phyloP scores from a whole-genome alignment of 805 yeast genomes.

The Yarrowia yakushimensis region DNA sequence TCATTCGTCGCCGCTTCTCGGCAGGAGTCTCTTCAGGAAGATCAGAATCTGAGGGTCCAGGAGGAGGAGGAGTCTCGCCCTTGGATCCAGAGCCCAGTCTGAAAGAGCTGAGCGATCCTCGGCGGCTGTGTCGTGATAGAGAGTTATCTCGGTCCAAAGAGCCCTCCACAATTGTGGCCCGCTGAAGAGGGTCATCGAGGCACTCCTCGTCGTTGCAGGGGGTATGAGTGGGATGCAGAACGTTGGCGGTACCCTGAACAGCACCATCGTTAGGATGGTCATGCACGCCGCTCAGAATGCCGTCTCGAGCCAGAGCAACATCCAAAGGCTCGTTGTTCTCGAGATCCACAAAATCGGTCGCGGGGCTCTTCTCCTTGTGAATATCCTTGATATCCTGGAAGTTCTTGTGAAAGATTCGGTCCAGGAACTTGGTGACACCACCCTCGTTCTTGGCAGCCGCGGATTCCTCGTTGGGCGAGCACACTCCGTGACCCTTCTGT shows the following conservation, averaged over 20 bases:
- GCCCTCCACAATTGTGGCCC: constrained; percentile 11
- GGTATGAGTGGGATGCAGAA: constrained; percentile 11
- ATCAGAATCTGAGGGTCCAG: background rate
- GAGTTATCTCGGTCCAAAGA: constrained; percentile 3
- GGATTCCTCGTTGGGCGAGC: constrained; percentile 2
- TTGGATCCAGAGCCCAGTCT: background rate
- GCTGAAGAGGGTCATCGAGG: constrained; percentile 15
- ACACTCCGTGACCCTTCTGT: background rate
- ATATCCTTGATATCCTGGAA: constrained; percentile 12
- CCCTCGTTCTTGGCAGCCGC: background rate
- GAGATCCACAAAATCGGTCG: constrained; percentile 13
- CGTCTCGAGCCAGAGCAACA: constrained; percentile 9
- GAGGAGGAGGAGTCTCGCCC: background rate
- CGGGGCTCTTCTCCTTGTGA: constrained; percentile 16
- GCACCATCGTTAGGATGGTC: constrained; percentile 1
- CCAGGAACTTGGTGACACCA: background rate
- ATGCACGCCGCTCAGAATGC: background rate
- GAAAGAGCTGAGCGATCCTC: constrained; percentile 9
- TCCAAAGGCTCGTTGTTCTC: constrained; percentile 21
- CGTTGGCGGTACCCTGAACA: background rate
- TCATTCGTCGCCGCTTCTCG: constrained; percentile 19
- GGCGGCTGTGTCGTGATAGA: constrained; percentile 3
- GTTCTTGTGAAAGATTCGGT: constrained; percentile 1
- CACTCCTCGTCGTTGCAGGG: constrained; percentile 14
- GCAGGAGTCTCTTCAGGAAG: constrained; percentile 17